Evolutionary conservation across 139 green algal species (phyloP).

Genomic region (Chlamydomonas sp.): DNA sequence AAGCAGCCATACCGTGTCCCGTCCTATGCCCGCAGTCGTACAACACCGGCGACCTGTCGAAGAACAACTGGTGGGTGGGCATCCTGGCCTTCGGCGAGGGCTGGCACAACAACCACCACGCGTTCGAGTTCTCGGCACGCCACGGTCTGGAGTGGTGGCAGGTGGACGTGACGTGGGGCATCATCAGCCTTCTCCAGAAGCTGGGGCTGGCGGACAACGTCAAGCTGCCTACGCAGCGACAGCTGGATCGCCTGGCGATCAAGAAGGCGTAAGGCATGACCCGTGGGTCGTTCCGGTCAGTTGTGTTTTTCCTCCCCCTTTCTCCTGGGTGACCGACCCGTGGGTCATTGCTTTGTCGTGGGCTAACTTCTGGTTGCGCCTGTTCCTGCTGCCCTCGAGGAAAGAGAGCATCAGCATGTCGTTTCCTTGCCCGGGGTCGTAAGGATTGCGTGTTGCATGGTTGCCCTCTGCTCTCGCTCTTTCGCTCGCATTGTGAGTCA

Average conservation of each 20-base stretch:
- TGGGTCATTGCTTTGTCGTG: no score
- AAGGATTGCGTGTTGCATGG: no score
- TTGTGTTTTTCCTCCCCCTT: no score
- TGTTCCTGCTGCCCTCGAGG: no score
- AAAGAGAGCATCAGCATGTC: no score
- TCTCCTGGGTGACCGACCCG: no score
- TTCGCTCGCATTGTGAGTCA: no score
- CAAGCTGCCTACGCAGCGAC: slow-evolving; percentile 89
- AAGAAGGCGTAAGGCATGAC: not conserved
- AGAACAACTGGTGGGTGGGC: slow-evolving; percentile 88
- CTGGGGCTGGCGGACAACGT: slow-evolving; percentile 87
- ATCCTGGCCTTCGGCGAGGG: slow-evolving; percentile 94
- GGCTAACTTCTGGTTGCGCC: no score
- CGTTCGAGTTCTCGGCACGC: slow-evolving; percentile 87
- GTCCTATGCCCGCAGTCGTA: slow-evolving; percentile 56
- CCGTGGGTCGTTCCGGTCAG: no score
- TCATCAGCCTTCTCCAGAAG: slow-evolving; percentile 73
- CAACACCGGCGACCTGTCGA: slow-evolving; percentile 90
- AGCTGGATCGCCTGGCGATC: slow-evolving; percentile 75
- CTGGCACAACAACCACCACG: slow-evolving; percentile 99
- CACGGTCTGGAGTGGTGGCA: slow-evolving; percentile 90
- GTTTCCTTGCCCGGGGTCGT: no score
- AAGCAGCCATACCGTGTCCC: not conserved
- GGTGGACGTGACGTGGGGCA: slow-evolving; percentile 81
- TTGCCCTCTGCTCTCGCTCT: no score